A percentile compares a stretch with the other conserved stretches of the same genome.
phyloP scores from a whole-genome alignment of 2,329 filamentous ascomycete species.

The Fusarium cyanostomum region DNA sequence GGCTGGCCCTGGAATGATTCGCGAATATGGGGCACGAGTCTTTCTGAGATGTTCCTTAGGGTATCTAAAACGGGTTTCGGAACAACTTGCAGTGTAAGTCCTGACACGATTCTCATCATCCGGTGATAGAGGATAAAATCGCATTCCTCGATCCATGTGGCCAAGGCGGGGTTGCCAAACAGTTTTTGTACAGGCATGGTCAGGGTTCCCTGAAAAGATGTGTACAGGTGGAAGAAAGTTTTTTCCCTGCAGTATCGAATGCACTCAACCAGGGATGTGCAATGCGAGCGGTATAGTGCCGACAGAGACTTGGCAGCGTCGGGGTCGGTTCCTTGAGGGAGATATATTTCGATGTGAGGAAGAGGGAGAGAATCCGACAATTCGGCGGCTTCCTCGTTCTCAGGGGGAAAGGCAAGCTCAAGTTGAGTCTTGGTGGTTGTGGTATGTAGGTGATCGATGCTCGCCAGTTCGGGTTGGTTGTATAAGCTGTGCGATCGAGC shows the following conservation, averaged over 20 bases:
- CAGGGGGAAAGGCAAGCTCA: constrained; percentile 68
- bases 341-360: constrained; percentile 85
- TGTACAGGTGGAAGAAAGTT: constrained; percentile 94
- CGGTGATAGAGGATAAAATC: constrained; percentile 97
- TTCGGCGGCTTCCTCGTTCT: constrained; percentile 59
- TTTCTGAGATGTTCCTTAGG: constrained; percentile 84
- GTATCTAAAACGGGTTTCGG: constrained; percentile 89
- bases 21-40: constrained; percentile 81
- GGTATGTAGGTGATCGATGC: constrained; percentile 67
- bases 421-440: constrained; percentile 67
- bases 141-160: constrained; percentile 93
- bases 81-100: constrained; percentile 89
- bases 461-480: constrained; percentile 65
- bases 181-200: constrained; percentile 97
- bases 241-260: constrained; percentile 97
- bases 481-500: constrained; percentile 61
- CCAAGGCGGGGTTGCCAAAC: constrained; percentile 81
- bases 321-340: constrained; percentile 82
- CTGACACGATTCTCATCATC: constrained; percentile 91
- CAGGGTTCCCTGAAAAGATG: constrained; percentile 93
- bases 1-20: constrained; percentile 88
- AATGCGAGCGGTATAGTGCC: constrained; percentile 92
- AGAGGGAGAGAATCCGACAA: constrained; percentile 78
- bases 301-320: constrained; percentile 87
- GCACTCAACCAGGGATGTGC: constrained; percentile 93